A percentile compares a stretch with the other conserved stretches of the same genome.
These are phyloP conservation scores for Stephanodiscus minutulus DNA, from an alignment of 108 stramenopile species.

Conservation along the genomic window DNA sequence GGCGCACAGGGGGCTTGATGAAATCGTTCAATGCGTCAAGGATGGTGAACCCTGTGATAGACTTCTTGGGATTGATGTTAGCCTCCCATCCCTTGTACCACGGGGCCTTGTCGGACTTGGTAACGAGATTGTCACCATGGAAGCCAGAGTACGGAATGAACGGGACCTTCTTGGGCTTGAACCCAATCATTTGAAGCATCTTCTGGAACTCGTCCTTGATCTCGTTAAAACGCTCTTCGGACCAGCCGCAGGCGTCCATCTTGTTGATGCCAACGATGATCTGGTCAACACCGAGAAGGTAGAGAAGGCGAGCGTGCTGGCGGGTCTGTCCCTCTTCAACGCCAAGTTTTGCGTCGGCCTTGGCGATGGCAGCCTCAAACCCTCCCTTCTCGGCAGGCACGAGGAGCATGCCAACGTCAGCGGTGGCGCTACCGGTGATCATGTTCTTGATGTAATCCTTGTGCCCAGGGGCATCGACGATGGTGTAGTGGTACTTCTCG, in stretches of 20 bases:
- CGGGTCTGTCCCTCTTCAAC: not conserved
- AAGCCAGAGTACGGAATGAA: conserved; percentile 84
- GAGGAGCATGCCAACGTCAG: conserved; percentile 71
- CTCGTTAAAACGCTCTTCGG: conserved; percentile 64
- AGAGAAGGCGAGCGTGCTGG: conserved; percentile 70
- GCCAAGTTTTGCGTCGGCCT: conserved; percentile 78
- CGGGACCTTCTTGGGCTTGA: conserved; percentile 84
- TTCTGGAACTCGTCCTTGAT: conserved; percentile 83
- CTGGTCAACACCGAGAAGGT: conserved; percentile 77
- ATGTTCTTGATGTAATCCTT: conserved; percentile 87
- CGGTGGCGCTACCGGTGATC: conserved; percentile 77
- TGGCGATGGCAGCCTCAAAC: conserved; percentile 87
- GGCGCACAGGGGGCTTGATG: conserved; percentile 53
- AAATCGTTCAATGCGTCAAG: conserved; percentile 37
- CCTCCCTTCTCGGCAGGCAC: conserved; percentile 85
- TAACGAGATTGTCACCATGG: conserved; percentile 76
- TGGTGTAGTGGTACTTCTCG: conserved; percentile 76
- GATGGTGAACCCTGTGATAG: conserved; percentile 65
- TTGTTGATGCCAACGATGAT: conserved; percentile 57
- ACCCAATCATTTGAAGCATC: conserved; percentile 79
- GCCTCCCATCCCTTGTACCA: conserved; percentile 82
- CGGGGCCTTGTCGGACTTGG: conserved; percentile 67
- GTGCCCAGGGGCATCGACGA: conserved; percentile 78
- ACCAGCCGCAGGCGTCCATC: not conserved
- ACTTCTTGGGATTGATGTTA: conserved; percentile 66